These are phyloP conservation scores for Persicaria tinctoria DNA, from an alignment of 148 eudicot genomes.

Conservation along the genomic window DNA sequence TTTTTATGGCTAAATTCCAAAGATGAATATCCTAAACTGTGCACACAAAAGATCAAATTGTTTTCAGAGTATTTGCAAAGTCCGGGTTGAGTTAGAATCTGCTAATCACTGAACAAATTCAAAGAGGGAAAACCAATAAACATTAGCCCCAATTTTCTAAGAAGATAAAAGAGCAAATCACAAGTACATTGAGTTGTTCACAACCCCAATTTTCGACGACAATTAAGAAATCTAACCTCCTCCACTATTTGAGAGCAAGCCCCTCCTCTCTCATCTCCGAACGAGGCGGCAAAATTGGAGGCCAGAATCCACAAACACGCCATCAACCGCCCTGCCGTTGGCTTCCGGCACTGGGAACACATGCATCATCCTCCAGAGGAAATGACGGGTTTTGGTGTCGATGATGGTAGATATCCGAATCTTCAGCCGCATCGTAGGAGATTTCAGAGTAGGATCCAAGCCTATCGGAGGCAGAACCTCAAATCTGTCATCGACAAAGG, in stretches of 20 bases:
- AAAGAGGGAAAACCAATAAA: not conserved
- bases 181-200: not conserved
- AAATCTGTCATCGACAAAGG: not conserved
- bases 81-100: too few relatives aligned
- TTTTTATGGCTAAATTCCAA: too few relatives aligned
- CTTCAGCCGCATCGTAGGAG: constrained; percentile 8
- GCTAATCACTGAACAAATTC: not conserved
- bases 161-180: not conserved
- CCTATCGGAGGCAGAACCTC: not conserved
- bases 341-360: not conserved
- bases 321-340: constrained; percentile 16
- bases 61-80: not conserved
- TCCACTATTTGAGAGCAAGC: constrained; percentile 59
- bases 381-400: constrained; percentile 1
- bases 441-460: not conserved
- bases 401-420: constrained; percentile 6
- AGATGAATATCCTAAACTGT: too few relatives aligned
- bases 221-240: constrained; percentile 27
- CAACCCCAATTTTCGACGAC: not conserved
- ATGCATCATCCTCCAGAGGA: not conserved
- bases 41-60: not conserved
- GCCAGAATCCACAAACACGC: constrained; percentile 24
- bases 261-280: constrained; percentile 63
- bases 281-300: constrained; percentile 59
- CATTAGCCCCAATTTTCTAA: not conserved